These are phyloP conservation scores for Lanmaoa pseudosensibilis DNA, from an alignment of 768 basidiomycete species.

Conservation along the genomic window DNA sequence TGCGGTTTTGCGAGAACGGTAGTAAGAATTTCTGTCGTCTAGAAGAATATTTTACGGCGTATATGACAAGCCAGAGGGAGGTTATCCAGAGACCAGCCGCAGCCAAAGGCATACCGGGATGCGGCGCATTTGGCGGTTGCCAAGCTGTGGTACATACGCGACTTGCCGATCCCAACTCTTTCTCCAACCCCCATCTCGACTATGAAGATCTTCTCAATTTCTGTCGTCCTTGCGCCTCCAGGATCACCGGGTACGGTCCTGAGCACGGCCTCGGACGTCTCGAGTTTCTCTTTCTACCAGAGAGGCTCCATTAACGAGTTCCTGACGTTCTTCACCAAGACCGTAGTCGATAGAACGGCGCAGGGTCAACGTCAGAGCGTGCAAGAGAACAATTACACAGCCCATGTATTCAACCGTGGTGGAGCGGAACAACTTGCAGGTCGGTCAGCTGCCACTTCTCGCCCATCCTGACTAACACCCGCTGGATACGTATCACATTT, in stretches of 20 bases:
- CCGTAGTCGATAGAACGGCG: conserved; percentile 83
- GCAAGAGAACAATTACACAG: conserved; percentile 90
- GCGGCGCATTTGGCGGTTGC: conserved; percentile 3
- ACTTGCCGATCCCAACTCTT: conserved; percentile 1
- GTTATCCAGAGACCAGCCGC: conserved; percentile 21
- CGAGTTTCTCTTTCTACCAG: conserved; percentile 94
- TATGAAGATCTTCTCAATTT: conserved; percentile 89
- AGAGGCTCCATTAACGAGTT: conserved; percentile 86
- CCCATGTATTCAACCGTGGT: conserved; percentile 90
- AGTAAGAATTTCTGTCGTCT: conserved; percentile 20
- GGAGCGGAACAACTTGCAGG: conserved; percentile 85
- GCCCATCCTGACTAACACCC: background rate
- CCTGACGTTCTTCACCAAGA: conserved; percentile 91
- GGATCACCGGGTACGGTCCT: conserved; percentile 65
- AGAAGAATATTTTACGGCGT: conserved; percentile 25
- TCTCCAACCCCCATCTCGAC: conserved; percentile 20
- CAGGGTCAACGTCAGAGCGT: conserved; percentile 91
- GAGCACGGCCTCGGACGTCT: conserved; percentile 72
- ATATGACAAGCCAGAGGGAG: conserved; percentile 26
- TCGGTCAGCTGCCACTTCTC: conserved; percentile 34
- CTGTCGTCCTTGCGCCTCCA: conserved; percentile 67
- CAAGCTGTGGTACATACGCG: background rate
- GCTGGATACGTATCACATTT: conserved; percentile 5
- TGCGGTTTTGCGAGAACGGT: conserved; percentile 23
- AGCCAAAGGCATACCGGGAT: conserved; percentile 23